Conservation (phyloP, 805 yeast species). For the Ogataea wickerhamii region DNA sequence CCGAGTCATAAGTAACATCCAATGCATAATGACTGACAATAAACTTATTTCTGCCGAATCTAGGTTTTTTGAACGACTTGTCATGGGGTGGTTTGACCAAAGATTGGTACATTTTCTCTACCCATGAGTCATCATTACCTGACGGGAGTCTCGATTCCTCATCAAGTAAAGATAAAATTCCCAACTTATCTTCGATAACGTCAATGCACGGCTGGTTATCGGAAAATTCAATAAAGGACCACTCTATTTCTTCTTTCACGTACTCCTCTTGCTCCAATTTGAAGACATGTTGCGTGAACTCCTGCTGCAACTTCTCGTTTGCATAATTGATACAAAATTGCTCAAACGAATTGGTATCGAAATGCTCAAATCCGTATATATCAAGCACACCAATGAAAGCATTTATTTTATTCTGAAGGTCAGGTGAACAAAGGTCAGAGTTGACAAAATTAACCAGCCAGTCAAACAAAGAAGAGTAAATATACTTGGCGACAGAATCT, state of each 20-base stretch:
- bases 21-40: conserved; percentile 92
- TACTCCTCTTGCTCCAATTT: conserved; percentile 96
- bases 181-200: conserved; percentile 83
- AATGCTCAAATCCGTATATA: conserved; percentile 97
- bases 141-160: conserved; percentile 95
- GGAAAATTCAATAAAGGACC: conserved; percentile 94
- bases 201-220: conserved; percentile 97
- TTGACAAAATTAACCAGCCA: conserved; percentile 91
- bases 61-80: conserved; percentile 82
- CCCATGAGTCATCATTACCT: conserved; percentile 90
- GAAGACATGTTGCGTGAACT: conserved; percentile 95
- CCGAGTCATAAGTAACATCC: conserved; percentile 87
- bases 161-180: conserved; percentile 82
- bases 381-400: conserved; percentile 94
- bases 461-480: conserved; percentile 88
- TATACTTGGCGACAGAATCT: conserved; percentile 95
- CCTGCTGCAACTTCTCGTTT: conserved; percentile 95
- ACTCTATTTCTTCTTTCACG: conserved; percentile 84
- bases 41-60: conserved; percentile 89
- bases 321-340: conserved; percentile 97
- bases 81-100: conserved; percentile 75
- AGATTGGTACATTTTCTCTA: conserved; percentile 82
- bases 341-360: conserved; percentile 89
- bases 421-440: conserved; percentile 74
- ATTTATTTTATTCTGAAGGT: conserved; percentile 52